Percentiles rank a stretch among this genome's conserved stretches.
Conservation (phyloP, 352 stramenopile species). For the Globisporangium emineosum region DNA sequence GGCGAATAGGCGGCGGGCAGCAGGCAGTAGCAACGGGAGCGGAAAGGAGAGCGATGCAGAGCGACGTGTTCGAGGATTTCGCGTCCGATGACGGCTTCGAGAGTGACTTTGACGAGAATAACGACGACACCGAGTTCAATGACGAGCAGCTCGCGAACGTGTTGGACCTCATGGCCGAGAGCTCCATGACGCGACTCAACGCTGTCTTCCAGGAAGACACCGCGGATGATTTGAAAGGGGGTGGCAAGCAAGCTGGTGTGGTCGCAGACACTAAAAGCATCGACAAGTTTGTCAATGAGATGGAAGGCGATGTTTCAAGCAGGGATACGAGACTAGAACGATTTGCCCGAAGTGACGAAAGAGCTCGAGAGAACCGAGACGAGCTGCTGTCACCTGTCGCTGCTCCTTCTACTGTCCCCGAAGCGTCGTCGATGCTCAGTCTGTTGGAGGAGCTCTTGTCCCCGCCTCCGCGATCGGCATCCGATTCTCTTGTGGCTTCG, state of each 20-base stretch:
- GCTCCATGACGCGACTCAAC: constrained; percentile 7
- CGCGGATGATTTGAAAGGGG: not conserved
- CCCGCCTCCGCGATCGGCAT: not conserved
- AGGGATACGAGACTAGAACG: not conserved
- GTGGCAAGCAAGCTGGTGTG: not conserved
- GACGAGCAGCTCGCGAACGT: constrained; percentile 41
- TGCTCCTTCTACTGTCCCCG: not conserved
- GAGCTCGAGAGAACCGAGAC: too few species aligned
- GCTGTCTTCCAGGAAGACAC: not conserved
- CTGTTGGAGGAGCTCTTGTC: constrained; percentile 11
- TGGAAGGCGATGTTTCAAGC: not conserved
- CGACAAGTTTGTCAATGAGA: not conserved
- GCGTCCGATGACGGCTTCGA: constrained; percentile 24
- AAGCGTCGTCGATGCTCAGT: not conserved
- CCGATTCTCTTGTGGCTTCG: not conserved
- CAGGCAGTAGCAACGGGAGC: not conserved
- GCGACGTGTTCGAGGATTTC: constrained; percentile 53
- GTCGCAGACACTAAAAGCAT: too few species aligned
- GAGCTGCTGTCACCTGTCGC: not conserved
- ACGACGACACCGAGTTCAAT: constrained; percentile 29
- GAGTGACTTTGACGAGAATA: constrained; percentile 21
- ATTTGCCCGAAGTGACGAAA: not conserved
- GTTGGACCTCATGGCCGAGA: constrained; percentile 39
- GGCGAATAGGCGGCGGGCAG: not conserved
- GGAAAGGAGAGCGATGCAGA: constrained; percentile 11